Evolutionary conservation across 345 rosid species (phyloP), one percentile per base, ranked within the genome.

Genomic region (Corchorus capsularis): DNA sequence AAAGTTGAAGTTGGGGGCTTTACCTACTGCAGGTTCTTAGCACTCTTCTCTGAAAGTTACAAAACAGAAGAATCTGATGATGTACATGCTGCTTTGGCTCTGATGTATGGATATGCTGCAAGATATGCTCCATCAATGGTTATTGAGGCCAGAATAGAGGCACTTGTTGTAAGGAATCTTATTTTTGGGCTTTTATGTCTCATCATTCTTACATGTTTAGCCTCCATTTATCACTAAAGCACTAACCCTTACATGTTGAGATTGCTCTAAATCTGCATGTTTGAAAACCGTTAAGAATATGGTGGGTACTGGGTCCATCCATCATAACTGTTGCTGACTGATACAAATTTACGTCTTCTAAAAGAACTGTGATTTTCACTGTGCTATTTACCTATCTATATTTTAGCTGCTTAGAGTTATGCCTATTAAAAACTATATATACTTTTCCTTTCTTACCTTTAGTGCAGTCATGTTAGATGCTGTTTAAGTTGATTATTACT

Each of bases 101-200:
- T 95, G 86, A 95, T 95, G 99, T 95, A 95, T 79, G 99, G 99
- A 82, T 95, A 93, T 90, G 98, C 99, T 77, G 99, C 99, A 75
- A 92, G 91, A 88, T 95, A 95, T 87, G 99, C 99, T 52, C 98
- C 99, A 45, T 84, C 99, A 77, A 81, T 94, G 35, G 97, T 95
- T 78, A 95, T 95, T 83, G 98, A 95, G 86, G 99, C 98, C 80
- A 89, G 99, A 86, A 95, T 95, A 74, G 94, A 95, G 82, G 99
- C 98, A 53, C 96, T 95, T 78, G 88, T 95, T 80, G 99, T 95
- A 95, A 77, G 99, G 49, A 34, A 76, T 63, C 63, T 74, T 73
- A 55, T 66, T 61, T 57, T 64, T 76, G 65, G 54, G 27, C 46
- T 54, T 37, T 34, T 43, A 57, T 12, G 49, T 20, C 13, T 10